These are phyloP conservation scores for Quercus agrifolia DNA, from an alignment of 306 rosid species.

Conservation along the genomic window DNA sequence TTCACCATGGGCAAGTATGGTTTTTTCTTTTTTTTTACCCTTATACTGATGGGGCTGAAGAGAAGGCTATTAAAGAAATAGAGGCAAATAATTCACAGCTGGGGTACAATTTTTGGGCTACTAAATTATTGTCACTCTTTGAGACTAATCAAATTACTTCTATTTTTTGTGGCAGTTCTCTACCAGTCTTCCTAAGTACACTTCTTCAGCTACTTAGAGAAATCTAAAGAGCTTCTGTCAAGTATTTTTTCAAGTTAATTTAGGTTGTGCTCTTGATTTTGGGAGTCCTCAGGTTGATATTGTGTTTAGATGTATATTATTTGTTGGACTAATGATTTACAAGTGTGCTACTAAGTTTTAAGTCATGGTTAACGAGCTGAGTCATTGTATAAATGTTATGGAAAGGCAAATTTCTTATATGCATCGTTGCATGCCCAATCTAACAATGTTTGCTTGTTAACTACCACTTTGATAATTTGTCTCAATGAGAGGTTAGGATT, in stretches of 20 bases:
- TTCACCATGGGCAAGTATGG: slow-evolving; percentile 78
- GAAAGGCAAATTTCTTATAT: not conserved
- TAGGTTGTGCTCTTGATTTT: not conserved
- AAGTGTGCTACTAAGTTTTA: not conserved
- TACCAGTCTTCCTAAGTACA: slow-evolving; percentile 69
- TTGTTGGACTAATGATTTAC: not conserved
- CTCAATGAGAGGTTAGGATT: not conserved
- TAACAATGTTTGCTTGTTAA: not conserved
- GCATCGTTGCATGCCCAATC: not conserved
- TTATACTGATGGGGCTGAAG: not conserved
- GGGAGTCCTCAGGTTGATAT: not conserved
- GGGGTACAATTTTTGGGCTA: not conserved
- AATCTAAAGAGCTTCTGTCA: slow-evolving; percentile 65
- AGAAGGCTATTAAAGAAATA: not conserved
- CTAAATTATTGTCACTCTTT: not conserved
- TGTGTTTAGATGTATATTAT: not conserved
- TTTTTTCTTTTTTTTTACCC: not conserved
- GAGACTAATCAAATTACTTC: slow-evolving; percentile 21
- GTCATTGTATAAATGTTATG: not conserved
- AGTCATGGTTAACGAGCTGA: not conserved
- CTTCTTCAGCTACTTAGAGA: slow-evolving; percentile 73
- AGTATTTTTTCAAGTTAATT: slow-evolving; percentile 35
- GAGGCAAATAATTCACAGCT: not conserved
- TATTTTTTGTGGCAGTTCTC: slow-evolving; percentile 57
- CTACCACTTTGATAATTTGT: not conserved